Evolutionary conservation across 1,139 yeast genomes (phyloP), one percentile per base, ranked within the genome.

Genomic region (Kazachstania sp.): DNA sequence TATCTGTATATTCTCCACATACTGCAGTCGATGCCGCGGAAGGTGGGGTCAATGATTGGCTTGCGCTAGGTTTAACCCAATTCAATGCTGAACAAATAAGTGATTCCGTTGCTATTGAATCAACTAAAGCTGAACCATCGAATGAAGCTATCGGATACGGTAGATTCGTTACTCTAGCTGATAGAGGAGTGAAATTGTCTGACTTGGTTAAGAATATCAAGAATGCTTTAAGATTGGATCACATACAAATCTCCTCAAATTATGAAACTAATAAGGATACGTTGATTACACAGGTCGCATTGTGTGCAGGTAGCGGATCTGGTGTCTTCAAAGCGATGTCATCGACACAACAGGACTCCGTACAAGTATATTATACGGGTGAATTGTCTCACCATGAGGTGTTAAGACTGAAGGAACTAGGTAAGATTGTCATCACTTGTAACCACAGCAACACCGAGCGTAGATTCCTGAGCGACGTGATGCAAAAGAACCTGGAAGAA

Each of bases 271-370:
- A 55, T 29, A 48, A 54, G 12, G 54, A 56, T n/a, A 67, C 64
- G 15, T 67, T 66, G 5, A 70, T 85, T 38, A 65, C 63, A 20
- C 71, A 73, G 0, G 71, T 88, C n/a, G 97, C 97, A 0, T 65
- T 92, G 19, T 92, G 99, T 66, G 98, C 98, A 3, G 99, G 99
- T 0, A 86, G 96, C 3, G 99, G 99, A 0, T 81, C 86, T 1
- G 82, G 83, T 0, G 78, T 77, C 2, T 71, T 71, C 53, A 57
- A 55, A 39, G 46, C 54, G 3, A 44, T 69, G 28, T 34, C 39
- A 1, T 13, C 11, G 11, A 52, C 52, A n/a, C 56, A 60, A 16
- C 64, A 61, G 5, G 95, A 90, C 0, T 62, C 60, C 4, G 94
- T 90, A 0, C 98, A 92, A 58, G 71, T 88, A 38, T 84, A 75